These are phyloP conservation scores for Chytriomyces sp. DNA, from an alignment of 192 early-diverging fungal species.

Conservation along the genomic window DNA sequence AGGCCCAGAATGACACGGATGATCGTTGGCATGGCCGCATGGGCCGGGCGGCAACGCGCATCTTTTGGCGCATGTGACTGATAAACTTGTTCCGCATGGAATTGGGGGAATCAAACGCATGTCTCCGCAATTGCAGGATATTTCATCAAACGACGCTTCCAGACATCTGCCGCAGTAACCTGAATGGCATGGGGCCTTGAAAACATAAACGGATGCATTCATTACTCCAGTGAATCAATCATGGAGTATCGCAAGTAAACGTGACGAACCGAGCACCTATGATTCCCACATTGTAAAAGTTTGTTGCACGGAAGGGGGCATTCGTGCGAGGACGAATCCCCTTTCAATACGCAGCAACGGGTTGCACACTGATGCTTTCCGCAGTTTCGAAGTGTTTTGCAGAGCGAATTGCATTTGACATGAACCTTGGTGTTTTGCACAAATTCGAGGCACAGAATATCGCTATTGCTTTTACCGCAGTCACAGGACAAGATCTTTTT, in stretches of 20 bases:
- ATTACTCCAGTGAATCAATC: background rate
- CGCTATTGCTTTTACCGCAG: background rate
- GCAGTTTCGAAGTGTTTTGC: slow-evolving; percentile 28
- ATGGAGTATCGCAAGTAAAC: too few species aligned
- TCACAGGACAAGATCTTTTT: slow-evolving; percentile 6
- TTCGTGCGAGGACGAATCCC: slow-evolving; percentile 18
- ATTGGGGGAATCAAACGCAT: slow-evolving; percentile 32
- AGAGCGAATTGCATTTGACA: slow-evolving; percentile 24
- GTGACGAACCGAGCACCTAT: slow-evolving; percentile 3
- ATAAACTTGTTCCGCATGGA: slow-evolving; percentile 11
- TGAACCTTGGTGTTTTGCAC: background rate
- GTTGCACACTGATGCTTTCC: slow-evolving; percentile 23
- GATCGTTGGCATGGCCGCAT: slow-evolving; percentile 8
- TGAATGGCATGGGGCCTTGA: slow-evolving; percentile 11
- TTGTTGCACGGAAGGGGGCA: slow-evolving; percentile 15
- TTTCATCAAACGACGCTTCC: slow-evolving; percentile 30
- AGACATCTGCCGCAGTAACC: slow-evolving; percentile 25
- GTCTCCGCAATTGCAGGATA: slow-evolving; percentile 28
- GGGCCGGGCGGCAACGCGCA: background rate
- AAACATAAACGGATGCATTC: background rate
- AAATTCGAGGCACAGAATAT: background rate
- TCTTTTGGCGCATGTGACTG: slow-evolving; percentile 6
- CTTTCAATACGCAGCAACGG: slow-evolving; percentile 19
- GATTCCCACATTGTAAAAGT: slow-evolving; percentile 13
- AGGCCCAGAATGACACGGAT: slow-evolving; percentile 17